These are phyloP conservation scores for Brassica juncea DNA, from an alignment of 345 rosid species.

Conservation along the genomic window DNA sequence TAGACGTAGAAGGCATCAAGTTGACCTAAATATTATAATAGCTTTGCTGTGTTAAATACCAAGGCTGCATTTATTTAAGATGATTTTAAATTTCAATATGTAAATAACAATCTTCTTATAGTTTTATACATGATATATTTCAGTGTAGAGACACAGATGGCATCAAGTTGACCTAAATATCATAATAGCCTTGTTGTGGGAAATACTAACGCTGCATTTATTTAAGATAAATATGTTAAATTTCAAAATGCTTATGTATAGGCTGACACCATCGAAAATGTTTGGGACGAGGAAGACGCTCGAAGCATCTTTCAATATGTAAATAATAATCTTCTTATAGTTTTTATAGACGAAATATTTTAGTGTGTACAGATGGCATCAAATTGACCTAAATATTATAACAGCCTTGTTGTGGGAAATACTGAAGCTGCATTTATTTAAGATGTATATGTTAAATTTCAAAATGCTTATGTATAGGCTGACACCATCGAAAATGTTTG, in stretches of 20 bases:
- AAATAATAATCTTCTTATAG: too few relatives aligned
- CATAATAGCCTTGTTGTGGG: slow-evolving; percentile 27
- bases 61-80: too few relatives aligned
- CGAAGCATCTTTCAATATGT: too few relatives aligned
- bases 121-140: too few relatives aligned
- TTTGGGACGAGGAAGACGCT: not conserved
- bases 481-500: not conserved
- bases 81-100: too few relatives aligned
- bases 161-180: slow-evolving; percentile 25
- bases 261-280: slow-evolving; percentile 1
- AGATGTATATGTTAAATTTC: slow-evolving; percentile 40
- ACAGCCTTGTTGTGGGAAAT: slow-evolving; percentile 24
- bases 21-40: too few relatives aligned
- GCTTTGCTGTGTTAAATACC: too few relatives aligned
- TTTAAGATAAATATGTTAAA: slow-evolving; percentile 39
- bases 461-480: slow-evolving; percentile 28
- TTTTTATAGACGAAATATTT: too few relatives aligned
- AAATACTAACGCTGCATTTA: slow-evolving; percentile 6
- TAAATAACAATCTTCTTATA: too few relatives aligned
- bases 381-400: slow-evolving; percentile 26
- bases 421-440: slow-evolving; percentile 3
- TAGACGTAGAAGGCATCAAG: too few relatives aligned
- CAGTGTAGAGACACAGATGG: not conserved
- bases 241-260: slow-evolving; percentile 28
- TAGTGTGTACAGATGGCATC: not conserved